Base-by-base conservation (phyloP, 345 rosid genomes). In the Anastatica hierochuntica region DNA sequence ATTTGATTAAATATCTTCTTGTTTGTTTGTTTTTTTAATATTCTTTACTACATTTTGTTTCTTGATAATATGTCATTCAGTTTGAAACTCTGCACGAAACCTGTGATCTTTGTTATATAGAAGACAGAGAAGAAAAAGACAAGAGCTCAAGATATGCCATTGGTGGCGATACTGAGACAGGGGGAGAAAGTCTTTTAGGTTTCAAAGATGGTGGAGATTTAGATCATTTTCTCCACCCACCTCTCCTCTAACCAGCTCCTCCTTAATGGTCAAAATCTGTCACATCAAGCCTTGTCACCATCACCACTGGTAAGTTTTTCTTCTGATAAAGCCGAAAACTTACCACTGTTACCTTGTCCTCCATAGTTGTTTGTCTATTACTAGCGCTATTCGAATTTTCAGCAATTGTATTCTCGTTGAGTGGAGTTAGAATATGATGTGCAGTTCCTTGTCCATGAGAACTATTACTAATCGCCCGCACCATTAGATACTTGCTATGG, bases 61-160 rank as follows among this genome's bases (percentile, higher is more conserved):
- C 69, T 43, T 58, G 64, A 56, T 49, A 36, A 41, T 15, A 26
- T 43, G 48, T 43, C 34, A 37, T 43, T 41, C 53, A 36, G 8
- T 43, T 49, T 50, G 48, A 50, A 57, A 19, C 39, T 49, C 41
- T 44, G 14, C 71, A 67, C 44, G 66, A 14, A 59, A 66, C 50
- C 24, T 45, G 36, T 52, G 56, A 53, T 58, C 27, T 45, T 29
- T 50, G 19, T 23, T 37, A 17, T 18, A 31, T 31, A 59, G 60
- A 66, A 59, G 71, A 67, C 61, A 67, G 61, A 46, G 14, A 67
- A 59, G 66, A 67, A 67, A 59, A 67, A 24, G 56, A 45, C 71
- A 67, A 66, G 54, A 51, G 60, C 65, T 51, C 37, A 58, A 44
- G 55, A 51, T 26, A 58, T 66, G 65, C 23, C 43, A 53, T 58